Base-by-base conservation (phyloP, 306 rosid species). In the Cicer cuneatum region DNA sequence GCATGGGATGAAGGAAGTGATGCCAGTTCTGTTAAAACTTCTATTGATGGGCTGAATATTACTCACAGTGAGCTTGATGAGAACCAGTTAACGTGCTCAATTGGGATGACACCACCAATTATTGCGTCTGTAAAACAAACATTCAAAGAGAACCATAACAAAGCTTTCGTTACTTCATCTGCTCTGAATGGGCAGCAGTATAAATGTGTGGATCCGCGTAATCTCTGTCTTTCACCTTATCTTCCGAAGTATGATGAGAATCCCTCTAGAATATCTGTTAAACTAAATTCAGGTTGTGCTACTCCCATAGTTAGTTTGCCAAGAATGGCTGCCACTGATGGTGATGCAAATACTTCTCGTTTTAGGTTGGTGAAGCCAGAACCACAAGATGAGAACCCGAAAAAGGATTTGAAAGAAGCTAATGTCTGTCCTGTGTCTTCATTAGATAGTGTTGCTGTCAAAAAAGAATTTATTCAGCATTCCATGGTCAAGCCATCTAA, bases 1-100 rank as follows among this genome's bases (percentile, higher is more conserved):
- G 91, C 93, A 13, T 94, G 98, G 98, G 94, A 81, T 51, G 92
- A 87, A 85, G 82, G 66, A 12, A 78, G 60, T 43, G 87, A 82
- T 69, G 80, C 87, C 3, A 35, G 80, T 67, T 71, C 67, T 21
- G 83, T 66, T 66, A 85, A 79, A 72, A 58, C 86, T 39, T 79
- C 85, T 53, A 13, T 11, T 60, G 81, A 60, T 61, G 86, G 66
- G 64, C 35, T 54, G 33, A 82, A 73, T 48, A 46, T 78, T 56
- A 7, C 62, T 59, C 79, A 72, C 63, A 69, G 48, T 10, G 35
- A 71, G 9, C 71, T 13, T 60, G 80, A 57, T 77, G 80, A 62
- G 66, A 81, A 84, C 61, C 85, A 54, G 60, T 69, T 61, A 40
- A 43, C 61, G 33, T 65, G 79, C 67, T 69, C 85, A 41, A 42